A percentile compares a stretch with the other conserved stretches of the same genome.
These are phyloP conservation scores for Porcisia hertigi DNA, from an alignment of 208 protist species.

Conservation along the genomic window DNA sequence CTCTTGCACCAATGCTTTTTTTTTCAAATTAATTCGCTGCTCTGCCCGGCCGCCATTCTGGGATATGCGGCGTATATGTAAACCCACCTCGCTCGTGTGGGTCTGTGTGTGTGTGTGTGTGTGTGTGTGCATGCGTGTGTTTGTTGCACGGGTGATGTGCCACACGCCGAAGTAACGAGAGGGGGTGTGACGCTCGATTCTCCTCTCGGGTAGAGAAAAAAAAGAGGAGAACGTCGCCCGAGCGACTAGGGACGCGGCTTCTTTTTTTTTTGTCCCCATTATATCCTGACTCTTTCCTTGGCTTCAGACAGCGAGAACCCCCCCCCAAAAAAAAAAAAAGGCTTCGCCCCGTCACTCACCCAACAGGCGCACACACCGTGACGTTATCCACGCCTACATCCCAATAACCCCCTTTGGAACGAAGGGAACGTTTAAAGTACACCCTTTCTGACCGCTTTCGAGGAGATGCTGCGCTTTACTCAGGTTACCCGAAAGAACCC, in stretches of 20 bases:
- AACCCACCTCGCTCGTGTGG: background rate
- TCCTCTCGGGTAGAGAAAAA: background rate
- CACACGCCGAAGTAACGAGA: background rate
- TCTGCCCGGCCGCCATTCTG: background rate
- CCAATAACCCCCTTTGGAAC: background rate
- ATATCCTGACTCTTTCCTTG: no score
- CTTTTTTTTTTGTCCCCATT: background rate
- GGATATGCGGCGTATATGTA: background rate
- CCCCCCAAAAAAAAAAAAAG: no score
- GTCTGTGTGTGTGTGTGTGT: background rate
- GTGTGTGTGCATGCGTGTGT: background rate
- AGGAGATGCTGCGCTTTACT: conserved; percentile 62
- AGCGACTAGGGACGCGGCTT: background rate
- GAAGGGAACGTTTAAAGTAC: background rate
- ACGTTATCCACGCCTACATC: background rate
- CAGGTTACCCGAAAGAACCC: conserved; percentile 71
- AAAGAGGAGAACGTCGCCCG: background rate
- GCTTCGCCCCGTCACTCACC: background rate
- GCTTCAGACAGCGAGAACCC: background rate
- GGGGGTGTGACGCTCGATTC: background rate
- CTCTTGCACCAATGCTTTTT: background rate
- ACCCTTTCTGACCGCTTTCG: background rate
- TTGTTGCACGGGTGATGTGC: background rate
- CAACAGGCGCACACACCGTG: background rate
- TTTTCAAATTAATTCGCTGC: background rate